Base-by-base conservation (phyloP, 305 asterid species). In the Fraxinus dipetala region DNA sequence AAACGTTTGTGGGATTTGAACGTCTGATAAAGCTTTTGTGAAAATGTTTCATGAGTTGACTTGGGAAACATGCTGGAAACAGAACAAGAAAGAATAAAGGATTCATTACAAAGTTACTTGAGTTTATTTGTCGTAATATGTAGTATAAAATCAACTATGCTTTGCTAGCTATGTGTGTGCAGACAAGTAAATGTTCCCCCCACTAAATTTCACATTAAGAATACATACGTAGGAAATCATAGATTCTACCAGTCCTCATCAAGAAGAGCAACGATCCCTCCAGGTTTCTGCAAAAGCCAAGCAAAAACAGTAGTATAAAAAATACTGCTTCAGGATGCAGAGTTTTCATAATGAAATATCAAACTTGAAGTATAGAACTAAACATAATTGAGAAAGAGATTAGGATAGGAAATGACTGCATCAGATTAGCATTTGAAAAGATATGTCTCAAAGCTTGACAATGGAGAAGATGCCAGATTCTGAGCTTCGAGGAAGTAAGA, bases 41-140 rank as follows among this genome's bases (percentile, higher is more conserved):
- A 79, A 84, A 95, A 93, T 45, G 98, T 95, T 86, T 95, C 99
- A 48, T 93, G 94, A 67, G 99, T 95, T 14, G 99, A 95, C 92
- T 95, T 95, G 70, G 99, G 99, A 86, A 95, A 95, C 99, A 95
- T 95, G 88, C 99, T 95, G 95, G 85, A 90, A 87, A 86, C 70
- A 83, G 56, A 61, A 75, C 40, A 79, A 65, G 59, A 84, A 86
- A 86, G 45, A 4, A 69, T 79, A 75, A 40, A 79, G 82, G 83
- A 80, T 80, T 83, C 86, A 83, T 84, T 76, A 38, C 82, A 79
- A 67, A 79, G 84, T 38, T 75, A 38, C 72, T 75, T 75, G 20
- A 75, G 51, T 13, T 16, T 74, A 59, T 70, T 18, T 22, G 31
- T 18, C 35, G 72, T 38, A 13, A 26, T 40, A 22, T 26, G 48